phyloP scores from a whole-genome alignment of 2,329 filamentous ascomycete species.

The Davidsoniella virescens region DNA sequence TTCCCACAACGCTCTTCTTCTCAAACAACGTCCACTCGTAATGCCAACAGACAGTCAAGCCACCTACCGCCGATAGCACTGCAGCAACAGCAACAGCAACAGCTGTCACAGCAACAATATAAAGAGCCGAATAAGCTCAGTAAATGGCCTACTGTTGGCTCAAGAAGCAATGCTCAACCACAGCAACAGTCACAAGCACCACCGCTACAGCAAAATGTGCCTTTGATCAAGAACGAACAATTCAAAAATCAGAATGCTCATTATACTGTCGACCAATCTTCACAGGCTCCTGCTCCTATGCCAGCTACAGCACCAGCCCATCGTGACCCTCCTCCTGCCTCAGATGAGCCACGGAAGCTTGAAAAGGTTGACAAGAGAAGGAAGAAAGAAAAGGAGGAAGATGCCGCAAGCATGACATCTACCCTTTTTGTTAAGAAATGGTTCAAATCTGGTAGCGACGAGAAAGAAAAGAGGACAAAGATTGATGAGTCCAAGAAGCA shows the following conservation, averaged over 20 bases:
- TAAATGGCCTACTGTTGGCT: slow-evolving; percentile 2
- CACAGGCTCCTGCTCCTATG: slow-evolving; percentile 23
- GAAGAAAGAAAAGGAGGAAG: slow-evolving; percentile 55
- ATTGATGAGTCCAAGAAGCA: slow-evolving; percentile 49
- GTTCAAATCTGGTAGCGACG: slow-evolving; percentile 59
- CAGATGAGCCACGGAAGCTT: slow-evolving; percentile 53
- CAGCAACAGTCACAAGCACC: slow-evolving; percentile 8
- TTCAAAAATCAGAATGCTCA: slow-evolving; percentile 19
- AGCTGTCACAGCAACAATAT: slow-evolving; percentile 9
- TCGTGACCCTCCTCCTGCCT: slow-evolving; percentile 34
- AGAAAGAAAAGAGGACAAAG: slow-evolving; percentile 47
- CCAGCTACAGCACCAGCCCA: slow-evolving; percentile 46
- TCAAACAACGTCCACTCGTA: background rate
- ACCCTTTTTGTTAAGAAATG: slow-evolving; percentile 72
- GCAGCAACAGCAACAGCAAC: slow-evolving; percentile 2
- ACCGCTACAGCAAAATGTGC: background rate
- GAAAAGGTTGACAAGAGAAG: slow-evolving; percentile 55
- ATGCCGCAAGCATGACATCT: slow-evolving; percentile 37
- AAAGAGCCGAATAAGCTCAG: slow-evolving; percentile 2
- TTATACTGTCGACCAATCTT: slow-evolving; percentile 31
- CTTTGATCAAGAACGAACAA: background rate
- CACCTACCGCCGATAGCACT: background rate
- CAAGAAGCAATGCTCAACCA: background rate
- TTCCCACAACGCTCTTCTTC: background rate
- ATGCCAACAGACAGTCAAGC: background rate